Evolutionary conservation across 2,329 filamentous ascomycete genomes (phyloP), one percentile per base, ranked within the genome.

Genomic region (Sordariomycetes sp.): DNA sequence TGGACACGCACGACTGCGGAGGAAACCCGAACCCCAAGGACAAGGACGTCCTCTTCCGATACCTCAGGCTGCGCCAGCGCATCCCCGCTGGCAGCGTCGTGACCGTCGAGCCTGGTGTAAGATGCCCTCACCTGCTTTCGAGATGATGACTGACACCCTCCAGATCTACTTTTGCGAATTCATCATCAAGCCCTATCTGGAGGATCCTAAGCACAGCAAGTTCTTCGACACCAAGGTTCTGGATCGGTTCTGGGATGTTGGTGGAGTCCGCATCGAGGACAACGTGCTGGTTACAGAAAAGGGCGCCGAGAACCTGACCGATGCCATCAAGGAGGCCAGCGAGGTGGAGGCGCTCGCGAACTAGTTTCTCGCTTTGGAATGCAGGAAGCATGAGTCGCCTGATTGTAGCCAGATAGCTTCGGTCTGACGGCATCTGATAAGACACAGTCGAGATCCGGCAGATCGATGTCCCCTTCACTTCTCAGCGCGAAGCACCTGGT

Each of bases 1-100:
- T 95, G 71, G 88, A 95, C 54, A 93, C 87, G 3, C 88, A 95
- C 55, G 88, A 95, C 50, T 83, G 79, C 0, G 83, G 82, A 40
- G 85, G 84, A 16, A 79, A 86, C 53, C 68, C 83, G 23, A 82
- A 88, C 57, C 86, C 84, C 47, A 66, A 67, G 8, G 92, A 98
- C 52, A 64, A 72, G 39, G 88, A 98, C 54, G 66, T 74, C 23
- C 76, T 95, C 70, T 96, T 95, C 61, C 72, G 77, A 34, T 96
- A 95, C 52, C 64, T 98, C 39, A 71, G 92, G 29, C 79, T 94
- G 25, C 68, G 92, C 34, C 81, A 84, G 10, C 70, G 61, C 16
- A 57, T 95, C 31, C 86, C 86, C 0, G 80, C 78, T 1, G 82
- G 83, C 7, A 81, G 81, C 32, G 86, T 98, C 17, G 79, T 98